Base-by-base conservation (phyloP, 208 protist species). In the Wallacemonas collosoma region DNA sequence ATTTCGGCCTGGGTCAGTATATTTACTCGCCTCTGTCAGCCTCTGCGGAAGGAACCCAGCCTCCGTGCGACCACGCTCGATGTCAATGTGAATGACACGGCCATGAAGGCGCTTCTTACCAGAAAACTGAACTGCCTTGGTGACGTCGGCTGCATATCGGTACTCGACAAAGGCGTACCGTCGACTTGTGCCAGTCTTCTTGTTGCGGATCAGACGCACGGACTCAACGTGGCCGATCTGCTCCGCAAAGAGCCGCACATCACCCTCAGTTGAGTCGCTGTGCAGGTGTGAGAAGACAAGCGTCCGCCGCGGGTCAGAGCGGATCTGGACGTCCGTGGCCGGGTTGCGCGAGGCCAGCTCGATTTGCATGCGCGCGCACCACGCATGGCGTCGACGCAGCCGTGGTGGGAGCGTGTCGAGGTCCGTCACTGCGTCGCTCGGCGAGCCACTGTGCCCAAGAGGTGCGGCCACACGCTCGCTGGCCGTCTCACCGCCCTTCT, bases 141-240 rank as follows among this genome's bases (percentile, higher is more conserved):
- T 66, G 1, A 86, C 89, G 77, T 95, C 92, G 56, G 78, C 88
- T n/a, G 69, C 73, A 36, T 87, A 77, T 17, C 84, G 81, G 70
- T 88, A 95, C 79, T 96, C 81, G 9, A 95, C 85, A 82, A 96
- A 96, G 36, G 79, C 89, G 73, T 96, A 96, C 55, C 83, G 75
- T 11, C 89, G 78, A 55, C 86, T 92, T 56, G 80, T 82, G 11
- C 88, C 87, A 0, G 80, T 88, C 45, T 82, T 80, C 65, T 63
- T 58, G 69, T 86, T 51, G 14, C 87, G 82, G 17, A 96, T 82
- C 35, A 96, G 76, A 48, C 86, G 89, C 47, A 88, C 79, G 35
- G 69, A 72, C 62, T 85, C 54, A 4, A 96, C 91, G 35, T 87
- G 86, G 55, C 91, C 91, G 68, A 96, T 92, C 83, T 93, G 89